phyloP scores from a whole-genome alignment of 1,139 yeast genomes.

The Hyphopichia pseudoburtonii region DNA sequence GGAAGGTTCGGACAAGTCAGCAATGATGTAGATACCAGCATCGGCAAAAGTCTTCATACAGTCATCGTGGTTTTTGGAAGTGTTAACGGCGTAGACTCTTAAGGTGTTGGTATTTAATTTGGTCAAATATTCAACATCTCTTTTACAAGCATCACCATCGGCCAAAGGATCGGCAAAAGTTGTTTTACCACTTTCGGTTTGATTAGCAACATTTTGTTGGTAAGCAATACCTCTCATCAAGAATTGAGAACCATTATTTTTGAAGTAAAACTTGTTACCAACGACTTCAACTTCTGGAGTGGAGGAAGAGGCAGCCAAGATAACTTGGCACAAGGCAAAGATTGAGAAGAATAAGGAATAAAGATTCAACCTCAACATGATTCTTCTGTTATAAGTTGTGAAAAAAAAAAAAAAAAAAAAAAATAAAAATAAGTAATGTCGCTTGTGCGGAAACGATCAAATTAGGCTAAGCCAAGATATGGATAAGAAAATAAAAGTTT shows the following conservation, averaged over 20 bases:
- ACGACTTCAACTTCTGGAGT: conserved; percentile 37
- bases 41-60: conserved; percentile 68
- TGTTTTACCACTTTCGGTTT: conserved; percentile 41
- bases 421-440: no score
- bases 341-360: conserved; percentile 7
- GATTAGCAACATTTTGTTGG: conserved; percentile 41
- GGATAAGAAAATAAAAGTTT: no score
- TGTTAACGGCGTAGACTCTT: conserved; percentile 74
- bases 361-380: conserved; percentile 6
- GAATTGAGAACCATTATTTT: conserved; percentile 47
- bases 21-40: conserved; percentile 78
- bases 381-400: no score
- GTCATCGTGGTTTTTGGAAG: conserved; percentile 58
- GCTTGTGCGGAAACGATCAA: no score
- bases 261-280: conserved; percentile 46
- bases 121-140: conserved; percentile 75
- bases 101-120: conserved; percentile 63
- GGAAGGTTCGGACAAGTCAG: conserved; percentile 70
- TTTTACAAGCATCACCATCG: conserved; percentile 66
- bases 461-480: no score
- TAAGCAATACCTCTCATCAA: conserved; percentile 48
- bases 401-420: no score
- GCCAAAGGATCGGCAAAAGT: conserved; percentile 74
- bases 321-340: conserved; percentile 7
- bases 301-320: conserved; percentile 35